A percentile compares a stretch with the other conserved stretches of the same genome.
These are phyloP conservation scores for Castanea crenata DNA, from an alignment of 306 rosid genomes.

Conservation along the genomic window DNA sequence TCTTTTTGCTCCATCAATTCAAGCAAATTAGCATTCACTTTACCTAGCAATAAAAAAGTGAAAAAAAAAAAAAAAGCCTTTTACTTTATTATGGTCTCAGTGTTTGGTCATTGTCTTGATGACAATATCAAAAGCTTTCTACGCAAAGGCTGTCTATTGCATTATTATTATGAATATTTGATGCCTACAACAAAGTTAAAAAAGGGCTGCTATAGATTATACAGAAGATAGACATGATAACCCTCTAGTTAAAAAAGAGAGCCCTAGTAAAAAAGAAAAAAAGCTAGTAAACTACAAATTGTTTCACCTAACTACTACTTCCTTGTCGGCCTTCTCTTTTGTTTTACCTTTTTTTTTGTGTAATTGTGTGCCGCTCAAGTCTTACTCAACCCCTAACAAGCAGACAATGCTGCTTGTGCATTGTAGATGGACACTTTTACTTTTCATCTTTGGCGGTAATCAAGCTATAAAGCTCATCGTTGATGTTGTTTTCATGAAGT, in stretches of 20 bases:
- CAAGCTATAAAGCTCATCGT: not conserved
- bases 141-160: not conserved
- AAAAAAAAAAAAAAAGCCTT: not conserved
- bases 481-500: too few species aligned
- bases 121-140: not conserved
- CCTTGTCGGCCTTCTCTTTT: not conserved
- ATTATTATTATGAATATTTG: not conserved
- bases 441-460: conserved; percentile 7
- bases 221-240: not conserved
- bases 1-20: not conserved
- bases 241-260: not conserved
- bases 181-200: not conserved
- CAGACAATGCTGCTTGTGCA: not conserved
- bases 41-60: not conserved
- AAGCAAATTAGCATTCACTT: conserved; percentile 7
- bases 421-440: not conserved
- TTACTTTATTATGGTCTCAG: not conserved
- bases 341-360: conserved; percentile 15
- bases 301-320: not conserved
- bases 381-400: conserved; percentile 4
- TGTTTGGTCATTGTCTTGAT: not conserved
- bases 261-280: not conserved
- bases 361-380: conserved; percentile 31
- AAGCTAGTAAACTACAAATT: too few species aligned
- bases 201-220: not conserved